Evolutionary conservation across 2,329 filamentous ascomycete species (phyloP), one percentile per base, ranked within the genome.

Genomic region (Curvularia eragrostidis): DNA sequence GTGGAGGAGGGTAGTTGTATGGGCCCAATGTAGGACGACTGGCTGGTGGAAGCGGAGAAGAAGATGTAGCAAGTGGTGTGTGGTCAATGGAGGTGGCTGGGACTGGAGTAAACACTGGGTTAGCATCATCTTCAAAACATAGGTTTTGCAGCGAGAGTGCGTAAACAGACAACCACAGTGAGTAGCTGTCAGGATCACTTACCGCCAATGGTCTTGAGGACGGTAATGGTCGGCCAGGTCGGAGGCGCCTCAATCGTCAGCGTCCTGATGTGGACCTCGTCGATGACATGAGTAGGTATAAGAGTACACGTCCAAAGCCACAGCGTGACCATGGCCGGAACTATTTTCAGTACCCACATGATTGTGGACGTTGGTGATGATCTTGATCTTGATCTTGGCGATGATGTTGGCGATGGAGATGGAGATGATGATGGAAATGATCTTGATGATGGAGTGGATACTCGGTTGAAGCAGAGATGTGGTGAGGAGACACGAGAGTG

Each of bases 201-300:
- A 55, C 52, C 21, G 12, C 58, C 58, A 32, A 60, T 18, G 3
- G 26, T 58, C 10, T 49, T 7, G 6, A 55, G 55, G 12, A 61
- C 52, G 30, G 50, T 54, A 32, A 61, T 23, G 1, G 49, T 60
- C 6, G 54, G 58, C 42, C 44, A 44, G 18, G 51, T 24, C 9
- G 26, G 1, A 18, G 57, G 57, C 21, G 39, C 48, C 24, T 56
- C 19, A 10, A 44, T 13, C 8, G 49, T 30, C 10, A 52, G 15
- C 15, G 39, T 13, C 15, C 43, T 59, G 30, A 52, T 36, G 15
- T 43, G 13, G 32, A 54, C 50, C 12, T 32, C 24, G 13, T 44
- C 28, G n/a, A 58, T 15, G 10, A 47, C 6, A 19, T 30, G 34
- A 1, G 18, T 5, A 12, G 49, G 38, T 12, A 10, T 26, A 15